Base-by-base conservation (phyloP, 108 stramenopile genomes). In the Seminavis robusta region DNA sequence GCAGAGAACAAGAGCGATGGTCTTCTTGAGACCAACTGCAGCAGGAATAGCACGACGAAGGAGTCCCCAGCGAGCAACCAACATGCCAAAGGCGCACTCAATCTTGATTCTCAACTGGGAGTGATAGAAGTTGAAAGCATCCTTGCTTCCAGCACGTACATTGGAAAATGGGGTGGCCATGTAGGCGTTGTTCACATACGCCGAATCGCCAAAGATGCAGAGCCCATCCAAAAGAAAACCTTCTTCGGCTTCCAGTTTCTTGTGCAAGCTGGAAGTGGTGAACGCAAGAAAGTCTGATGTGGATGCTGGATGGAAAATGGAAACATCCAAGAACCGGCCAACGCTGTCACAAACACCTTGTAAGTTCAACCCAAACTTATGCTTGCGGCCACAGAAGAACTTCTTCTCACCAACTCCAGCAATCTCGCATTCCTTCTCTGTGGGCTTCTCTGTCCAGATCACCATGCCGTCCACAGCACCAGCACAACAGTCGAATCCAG, bases 391-490 rank as follows among this genome's bases (percentile, higher is more conserved):
- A 34, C 74, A 76, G 26, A 63, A 62, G 27, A 61, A 66, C 30
- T 69, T 65, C 37, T 27, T 44, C 4, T 28, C 38, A 29, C 63
- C 58, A n/a, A 59, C 48, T 31, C 44, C 53, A 0, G 43, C 39
- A 17, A 31, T 23, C 0, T 56, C 56, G 7, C 30, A 30, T 9
- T 63, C 61, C 9, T 43, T 40, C 11, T 45, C 27, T 19, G 19
- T 41, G 6, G 73, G 73, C 29, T 47, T 45, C 33, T 74, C 16
- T 0, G 46, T 76, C 68, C 68, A 69, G 27, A 71, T 52, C 8
- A 77, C 25, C 27, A 77, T 63, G 16, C 68, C 76, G 48, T 77
- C 76, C 40, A 77, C 59, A 17, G 56, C 54, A 1, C 76, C 76
- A 48, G 48, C 55, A 63, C 67, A 69, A 40, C 29, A 40, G 30